These are phyloP conservation scores for Hemileia vastatrix DNA, from an alignment of 1,284 basidiomycete genomes.

Conservation along the genomic window DNA sequence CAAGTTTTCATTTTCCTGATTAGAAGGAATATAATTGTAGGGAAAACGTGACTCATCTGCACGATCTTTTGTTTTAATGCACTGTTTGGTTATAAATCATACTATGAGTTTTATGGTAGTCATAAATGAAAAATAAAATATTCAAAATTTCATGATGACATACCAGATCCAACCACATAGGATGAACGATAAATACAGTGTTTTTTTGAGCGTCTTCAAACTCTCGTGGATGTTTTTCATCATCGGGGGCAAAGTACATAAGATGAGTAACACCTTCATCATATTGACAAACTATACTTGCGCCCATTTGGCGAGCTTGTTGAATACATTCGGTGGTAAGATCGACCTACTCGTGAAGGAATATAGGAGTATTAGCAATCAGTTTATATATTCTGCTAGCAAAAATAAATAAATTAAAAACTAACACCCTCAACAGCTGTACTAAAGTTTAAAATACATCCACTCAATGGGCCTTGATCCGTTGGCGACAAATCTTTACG, in stretches of 20 bases:
- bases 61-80: too few species aligned
- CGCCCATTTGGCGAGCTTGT: slow-evolving; percentile 18
- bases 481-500: not conserved
- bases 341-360: slow-evolving; percentile 2
- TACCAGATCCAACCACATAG: slow-evolving; percentile 17
- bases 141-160: too few species aligned
- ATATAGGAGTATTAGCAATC: not conserved
- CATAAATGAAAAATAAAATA: too few species aligned
- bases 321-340: slow-evolving; percentile 3
- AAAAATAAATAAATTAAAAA: not conserved
- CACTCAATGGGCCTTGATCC: not conserved
- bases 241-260: slow-evolving; percentile 3
- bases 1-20: too few species aligned
- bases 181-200: slow-evolving; percentile 15
- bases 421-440: slow-evolving; percentile 13
- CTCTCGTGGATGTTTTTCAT: slow-evolving; percentile 3
- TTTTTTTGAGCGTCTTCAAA: slow-evolving; percentile 7
- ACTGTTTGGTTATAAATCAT: too few species aligned
- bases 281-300: slow-evolving; percentile 11
- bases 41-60: too few species aligned
- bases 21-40: too few species aligned
- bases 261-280: slow-evolving; percentile 17
- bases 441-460: slow-evolving; percentile 12
- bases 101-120: too few species aligned
- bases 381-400: not conserved